These are phyloP conservation scores for Solanum chilense DNA, from an alignment of 257 asterid species.

Conservation along the genomic window DNA sequence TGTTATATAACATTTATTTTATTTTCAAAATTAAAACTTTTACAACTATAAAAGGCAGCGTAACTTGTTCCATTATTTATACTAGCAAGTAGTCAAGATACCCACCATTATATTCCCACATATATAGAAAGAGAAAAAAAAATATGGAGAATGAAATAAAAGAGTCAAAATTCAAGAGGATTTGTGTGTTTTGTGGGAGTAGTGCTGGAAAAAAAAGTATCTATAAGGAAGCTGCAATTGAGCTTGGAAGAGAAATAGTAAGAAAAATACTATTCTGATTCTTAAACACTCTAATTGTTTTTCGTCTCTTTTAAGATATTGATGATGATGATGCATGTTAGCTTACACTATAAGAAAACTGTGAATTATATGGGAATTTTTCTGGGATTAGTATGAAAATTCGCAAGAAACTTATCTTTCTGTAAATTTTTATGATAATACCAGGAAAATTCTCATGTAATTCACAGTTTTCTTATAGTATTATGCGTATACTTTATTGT, in stretches of 20 bases:
- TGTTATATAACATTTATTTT: background rate
- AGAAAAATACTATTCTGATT: background rate
- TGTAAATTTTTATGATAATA: too few relatives aligned
- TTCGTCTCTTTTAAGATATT: background rate
- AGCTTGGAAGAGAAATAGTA: constrained; percentile 26
- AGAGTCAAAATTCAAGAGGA: constrained; percentile 21
- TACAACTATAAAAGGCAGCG: background rate
- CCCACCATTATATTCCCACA: background rate
- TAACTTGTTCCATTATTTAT: background rate
- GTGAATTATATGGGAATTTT: too few relatives aligned
- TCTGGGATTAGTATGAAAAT: too few relatives aligned
- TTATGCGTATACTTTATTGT: background rate
- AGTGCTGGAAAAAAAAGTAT: constrained; percentile 20
- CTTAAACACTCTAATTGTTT: background rate
- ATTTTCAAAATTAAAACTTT: background rate
- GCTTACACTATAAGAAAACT: too few relatives aligned
- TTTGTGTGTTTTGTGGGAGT: constrained; percentile 31
- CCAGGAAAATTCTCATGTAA: too few relatives aligned
- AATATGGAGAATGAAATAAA: constrained; percentile 1
- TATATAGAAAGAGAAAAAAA: background rate
- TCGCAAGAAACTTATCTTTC: too few relatives aligned
- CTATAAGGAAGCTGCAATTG: constrained; percentile 25
- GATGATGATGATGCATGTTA: background rate
- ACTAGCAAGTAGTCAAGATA: background rate
- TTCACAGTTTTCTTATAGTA: too few relatives aligned